Evolutionary conservation across 2,329 filamentous ascomycete genomes (phyloP).

Genomic region (Nectriaceae sp.): DNA sequence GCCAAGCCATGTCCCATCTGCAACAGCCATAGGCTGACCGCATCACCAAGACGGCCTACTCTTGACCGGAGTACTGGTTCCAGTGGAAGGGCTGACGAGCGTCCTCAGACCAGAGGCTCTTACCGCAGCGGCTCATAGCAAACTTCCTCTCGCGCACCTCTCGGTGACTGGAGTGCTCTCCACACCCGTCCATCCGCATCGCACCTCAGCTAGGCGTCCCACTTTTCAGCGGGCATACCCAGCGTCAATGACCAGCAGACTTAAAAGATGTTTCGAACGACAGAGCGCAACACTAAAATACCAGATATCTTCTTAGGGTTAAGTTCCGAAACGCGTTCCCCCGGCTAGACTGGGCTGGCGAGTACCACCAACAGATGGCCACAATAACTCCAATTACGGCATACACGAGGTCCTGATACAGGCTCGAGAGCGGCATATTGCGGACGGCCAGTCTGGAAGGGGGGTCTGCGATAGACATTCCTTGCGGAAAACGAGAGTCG

Average conservation of each 20-base stretch:
- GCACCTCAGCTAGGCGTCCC: constrained; percentile 36
- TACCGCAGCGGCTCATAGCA: constrained; percentile 77
- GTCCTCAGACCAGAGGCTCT: constrained; percentile 71
- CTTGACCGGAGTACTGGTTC: constrained; percentile 57
- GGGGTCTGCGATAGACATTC: constrained; percentile 59
- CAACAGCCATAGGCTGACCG: constrained; percentile 24
- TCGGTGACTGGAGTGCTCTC: constrained; percentile 59
- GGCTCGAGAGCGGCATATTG: constrained; percentile 62
- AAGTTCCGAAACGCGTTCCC: constrained; percentile 82
- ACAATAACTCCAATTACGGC: constrained; percentile 49
- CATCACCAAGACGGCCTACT: constrained; percentile 40
- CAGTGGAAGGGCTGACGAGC: constrained; percentile 74
- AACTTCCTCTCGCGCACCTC: constrained; percentile 57
- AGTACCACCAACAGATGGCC: constrained; percentile 38
- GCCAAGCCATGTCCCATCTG: constrained; percentile 23
- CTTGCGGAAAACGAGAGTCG: constrained; percentile 70
- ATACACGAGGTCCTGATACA: constrained; percentile 55
- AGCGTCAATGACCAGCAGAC: constrained; percentile 34
- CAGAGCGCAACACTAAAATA: constrained; percentile 73
- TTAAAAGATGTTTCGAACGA: constrained; percentile 72
- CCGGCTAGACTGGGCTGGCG: constrained; percentile 45
- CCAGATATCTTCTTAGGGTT: constrained; percentile 88
- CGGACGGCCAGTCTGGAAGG: constrained; percentile 37
- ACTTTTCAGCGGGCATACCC: constrained; percentile 53
- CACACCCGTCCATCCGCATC: constrained; percentile 48